A percentile compares a stretch with the other conserved stretches of the same genome.
Evolutionary conservation across 495 filamentous ascomycete species (phyloP).

Genomic region (Hyphodiscus hymeniophilus): DNA sequence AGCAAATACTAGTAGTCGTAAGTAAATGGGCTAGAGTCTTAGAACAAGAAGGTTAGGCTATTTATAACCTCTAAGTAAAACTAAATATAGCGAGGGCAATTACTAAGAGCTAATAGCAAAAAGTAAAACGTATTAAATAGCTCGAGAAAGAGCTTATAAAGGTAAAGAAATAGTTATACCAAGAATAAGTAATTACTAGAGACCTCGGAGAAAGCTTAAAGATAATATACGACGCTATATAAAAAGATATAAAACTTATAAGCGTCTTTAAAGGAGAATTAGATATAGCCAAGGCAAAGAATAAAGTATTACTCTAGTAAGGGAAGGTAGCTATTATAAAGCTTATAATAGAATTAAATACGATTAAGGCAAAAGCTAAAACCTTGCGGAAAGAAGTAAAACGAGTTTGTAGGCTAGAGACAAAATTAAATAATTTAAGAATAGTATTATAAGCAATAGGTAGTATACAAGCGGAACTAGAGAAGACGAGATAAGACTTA

Average conservation of each 20-base stretch:
- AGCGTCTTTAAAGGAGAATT: conserved; percentile 12
- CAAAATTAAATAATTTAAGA: conserved; percentile 15
- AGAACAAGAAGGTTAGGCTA: conserved; percentile 12
- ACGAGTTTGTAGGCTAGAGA: conserved; percentile 15
- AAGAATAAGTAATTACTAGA: conserved; percentile 12
- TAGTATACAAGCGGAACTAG: conserved; percentile 12
- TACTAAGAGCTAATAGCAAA: conserved; percentile 10
- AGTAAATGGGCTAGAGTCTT: conserved; percentile 14
- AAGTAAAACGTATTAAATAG: conserved; percentile 11
- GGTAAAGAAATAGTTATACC: conserved; percentile 11
- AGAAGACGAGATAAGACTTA: conserved; percentile 13
- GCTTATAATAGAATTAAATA: conserved; percentile 10
- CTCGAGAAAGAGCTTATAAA: conserved; percentile 15
- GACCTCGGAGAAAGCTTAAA: conserved; percentile 14
- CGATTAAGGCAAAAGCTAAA: conserved; percentile 14
- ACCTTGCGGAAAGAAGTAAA: conserved; percentile 12
- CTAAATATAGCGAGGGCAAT: conserved; percentile 12
- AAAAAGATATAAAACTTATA: conserved; percentile 10
- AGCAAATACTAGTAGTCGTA: conserved; percentile 14
- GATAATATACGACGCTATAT: conserved; percentile 5
- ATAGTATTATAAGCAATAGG: conserved; percentile 9
- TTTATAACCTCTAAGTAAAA: conserved; percentile 15
- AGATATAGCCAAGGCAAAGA: conserved; percentile 15
- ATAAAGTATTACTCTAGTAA: conserved; percentile 12
- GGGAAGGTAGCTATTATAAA: conserved; percentile 13